Base-by-base conservation (phyloP, 176 grass and related monocot species). In the Carex myosuroides region DNA sequence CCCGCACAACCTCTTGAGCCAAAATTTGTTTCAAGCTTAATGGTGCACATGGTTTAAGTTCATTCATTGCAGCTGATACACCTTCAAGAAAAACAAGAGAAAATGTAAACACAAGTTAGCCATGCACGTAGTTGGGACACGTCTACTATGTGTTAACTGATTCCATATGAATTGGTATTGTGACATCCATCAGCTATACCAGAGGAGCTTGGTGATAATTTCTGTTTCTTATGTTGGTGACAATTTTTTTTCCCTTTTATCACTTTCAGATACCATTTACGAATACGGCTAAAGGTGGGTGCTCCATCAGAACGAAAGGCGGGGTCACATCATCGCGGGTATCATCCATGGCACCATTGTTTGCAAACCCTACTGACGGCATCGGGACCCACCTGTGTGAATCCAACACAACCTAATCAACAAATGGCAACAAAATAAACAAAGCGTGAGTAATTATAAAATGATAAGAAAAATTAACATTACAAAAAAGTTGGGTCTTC, bases 331-430 rank as follows among this genome's bases (percentile, higher is more conserved):
- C 97, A 87, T 86, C 90, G 8, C 90, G 88, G 81, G 85, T 91
- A 35, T 94, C 91, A 92, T 96, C 93, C 22, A 91, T 91, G 84
- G 75, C 64, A 63, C 93, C 93, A 90, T 99, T 99, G 61, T 83
- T 89, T 79, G 92, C 89, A 82, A 96, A 99, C 81, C 97, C 97
- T 84, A 99, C 91, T 78, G 97, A 99, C 81, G 97, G 97, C 97
- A 99, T 88, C 0, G 88, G 80, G 61, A 99, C 97, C 95, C 97
- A 99, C 73, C 90, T 89, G 83, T 96, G 97, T 88, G 97, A 94
- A 88, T 99, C 97, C 88, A 99, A 87, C 75, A 99, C 91, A 65
- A 92, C 84, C 97, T 98, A 86, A 87, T 58, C 10, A 81, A 21
- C 50, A 52, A 82, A 37, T 22, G n/a, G 24, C 21, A 54, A 85